Evolutionary conservation across 2,329 filamentous ascomycete species (phyloP).

Genomic region (Trichoderma oligosporum): DNA sequence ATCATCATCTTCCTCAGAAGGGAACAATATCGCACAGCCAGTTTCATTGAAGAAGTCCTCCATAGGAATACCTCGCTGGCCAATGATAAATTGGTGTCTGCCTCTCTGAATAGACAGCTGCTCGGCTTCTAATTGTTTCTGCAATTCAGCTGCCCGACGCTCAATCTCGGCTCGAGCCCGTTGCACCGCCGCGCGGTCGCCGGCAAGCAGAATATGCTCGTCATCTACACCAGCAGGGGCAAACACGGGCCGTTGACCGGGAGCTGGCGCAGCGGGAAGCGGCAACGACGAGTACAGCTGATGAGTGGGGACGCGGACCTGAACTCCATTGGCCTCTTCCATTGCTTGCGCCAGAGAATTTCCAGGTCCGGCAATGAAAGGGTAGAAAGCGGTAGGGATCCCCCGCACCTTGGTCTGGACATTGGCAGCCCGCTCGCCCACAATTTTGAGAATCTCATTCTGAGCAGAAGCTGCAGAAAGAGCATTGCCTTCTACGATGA

Average conservation of each 20-base stretch:
- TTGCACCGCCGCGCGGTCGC: slow-evolving; percentile 79
- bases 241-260: slow-evolving; percentile 67
- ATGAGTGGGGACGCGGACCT: slow-evolving; percentile 79
- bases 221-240: slow-evolving; percentile 62
- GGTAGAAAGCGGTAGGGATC: slow-evolving; percentile 89
- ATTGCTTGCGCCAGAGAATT: slow-evolving; percentile 65
- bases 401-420: slow-evolving; percentile 76
- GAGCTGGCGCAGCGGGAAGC: slow-evolving; percentile 57
- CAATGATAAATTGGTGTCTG: slow-evolving; percentile 92
- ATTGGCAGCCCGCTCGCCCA: slow-evolving; percentile 77
- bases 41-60: slow-evolving; percentile 88
- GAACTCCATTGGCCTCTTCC: slow-evolving; percentile 73
- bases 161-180: slow-evolving; percentile 78
- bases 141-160: slow-evolving; percentile 69
- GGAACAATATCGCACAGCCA: slow-evolving; percentile 83
- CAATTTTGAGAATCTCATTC: slow-evolving; percentile 81
- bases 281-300: slow-evolving; percentile 70
- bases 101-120: slow-evolving; percentile 80
- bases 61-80: slow-evolving; percentile 71
- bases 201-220: slow-evolving; percentile 77
- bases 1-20: slow-evolving; percentile 73
- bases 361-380: slow-evolving; percentile 82
- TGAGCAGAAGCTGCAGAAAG: slow-evolving; percentile 80
- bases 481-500: slow-evolving; percentile 86
- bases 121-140: slow-evolving; percentile 70